Evolutionary conservation across 768 basidiomycete genomes (phyloP).

Genomic region (Lactarius sp.): DNA sequence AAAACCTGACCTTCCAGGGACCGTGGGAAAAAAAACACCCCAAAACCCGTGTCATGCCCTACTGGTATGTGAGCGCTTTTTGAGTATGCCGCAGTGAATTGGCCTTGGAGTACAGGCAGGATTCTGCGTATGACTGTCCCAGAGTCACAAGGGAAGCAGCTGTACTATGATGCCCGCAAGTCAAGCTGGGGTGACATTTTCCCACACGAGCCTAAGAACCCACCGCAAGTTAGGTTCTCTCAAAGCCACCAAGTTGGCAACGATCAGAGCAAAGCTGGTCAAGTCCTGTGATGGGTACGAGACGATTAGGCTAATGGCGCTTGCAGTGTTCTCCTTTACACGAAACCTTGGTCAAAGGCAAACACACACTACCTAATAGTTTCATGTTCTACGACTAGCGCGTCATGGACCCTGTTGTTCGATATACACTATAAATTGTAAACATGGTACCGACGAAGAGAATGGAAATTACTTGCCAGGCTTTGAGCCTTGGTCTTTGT

Average conservation of each 20-base stretch:
- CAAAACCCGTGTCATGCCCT: no score
- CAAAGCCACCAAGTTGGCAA: conserved; percentile 37
- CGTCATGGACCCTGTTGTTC: neutral
- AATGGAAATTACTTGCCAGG: conserved; percentile 35
- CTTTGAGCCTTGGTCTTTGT: conserved; percentile 39
- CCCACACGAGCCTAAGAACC: conserved; percentile 84
- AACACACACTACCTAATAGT: neutral
- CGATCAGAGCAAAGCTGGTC: conserved; percentile 28
- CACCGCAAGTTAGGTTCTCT: conserved; percentile 53
- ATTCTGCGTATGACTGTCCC: conserved; percentile 90
- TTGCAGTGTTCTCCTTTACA: neutral
- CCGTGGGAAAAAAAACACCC: no score
- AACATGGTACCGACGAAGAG: neutral
- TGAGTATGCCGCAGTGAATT: conserved; percentile 1
- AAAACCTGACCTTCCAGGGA: no score
- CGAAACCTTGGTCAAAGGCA: neutral
- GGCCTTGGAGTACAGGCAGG: conserved; percentile 51
- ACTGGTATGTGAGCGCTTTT: conserved; percentile 50
- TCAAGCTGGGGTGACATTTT: conserved; percentile 93
- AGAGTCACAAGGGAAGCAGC: conserved; percentile 92
- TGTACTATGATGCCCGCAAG: conserved; percentile 93
- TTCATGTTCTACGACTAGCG: neutral
- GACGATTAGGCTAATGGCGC: neutral
- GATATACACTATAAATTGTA: conserved; percentile 50
- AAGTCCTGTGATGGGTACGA: neutral